Base-by-base conservation (phyloP, 2,329 filamentous ascomycete genomes). In the Verticillium alfalfae region DNA sequence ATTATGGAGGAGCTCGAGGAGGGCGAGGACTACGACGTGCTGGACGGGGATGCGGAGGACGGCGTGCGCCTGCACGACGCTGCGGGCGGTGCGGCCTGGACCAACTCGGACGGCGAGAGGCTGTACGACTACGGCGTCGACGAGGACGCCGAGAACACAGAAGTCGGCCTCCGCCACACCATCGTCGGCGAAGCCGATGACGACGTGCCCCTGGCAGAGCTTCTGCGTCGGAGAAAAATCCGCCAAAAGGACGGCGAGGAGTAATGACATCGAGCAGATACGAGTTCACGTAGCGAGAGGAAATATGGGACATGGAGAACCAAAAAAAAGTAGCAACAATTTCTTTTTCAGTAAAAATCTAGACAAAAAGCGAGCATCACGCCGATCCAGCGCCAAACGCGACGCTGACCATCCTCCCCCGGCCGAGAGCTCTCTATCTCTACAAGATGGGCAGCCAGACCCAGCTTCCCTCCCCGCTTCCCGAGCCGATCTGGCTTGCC, bases 41-140 rank as follows among this genome's bases (percentile, higher is more conserved):
- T 66, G 4, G 68, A 70, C 36, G 68, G 73, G 41, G 68, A 81
- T 62, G 83, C 87, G 62, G 87, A 86, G 67, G 86, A 86, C 26
- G 26, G 26, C 26, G 26, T 31, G 26, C 26, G 26, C 2, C 81
- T 86, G 2, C 81, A 84, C 65, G 81, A 86, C 62, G 54, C 34
- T 12, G 83, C 85, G 3, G 78, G 79, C 1, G 83, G 86, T 7
- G 68, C 70, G 3, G 83, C 78, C 5, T 95, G 91, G 91, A 85
- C 81, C 0, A 94, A 93, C 66, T 81, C 85, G 0, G 90, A 94
- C 59, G 91, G 91, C 1, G 90, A 94, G 70, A 79, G 86, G 38
- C 75, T 95, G 58, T 80, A 84, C 52, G 91, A 95, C 68, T 95
- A 88, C 69, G 91, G 91, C 1, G 90, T 95, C 0, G 91, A 94